Base-by-base conservation (phyloP, 345 rosid species). In the Citrus maxima region DNA sequence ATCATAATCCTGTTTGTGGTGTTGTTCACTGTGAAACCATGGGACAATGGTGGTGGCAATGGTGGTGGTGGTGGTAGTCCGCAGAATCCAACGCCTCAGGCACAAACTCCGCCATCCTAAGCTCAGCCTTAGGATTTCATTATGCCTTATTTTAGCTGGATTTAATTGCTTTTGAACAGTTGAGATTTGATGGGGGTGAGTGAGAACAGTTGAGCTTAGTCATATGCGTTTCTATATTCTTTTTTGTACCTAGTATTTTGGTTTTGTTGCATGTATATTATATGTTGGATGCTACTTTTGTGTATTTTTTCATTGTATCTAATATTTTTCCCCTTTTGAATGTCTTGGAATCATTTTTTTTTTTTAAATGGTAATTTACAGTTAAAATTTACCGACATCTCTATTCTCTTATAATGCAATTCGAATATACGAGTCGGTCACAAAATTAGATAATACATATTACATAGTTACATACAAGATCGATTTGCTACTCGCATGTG, bases 1-100 rank as follows among this genome's bases (percentile, higher is more conserved):
- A 77, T 91, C 40, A 89, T 96, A 78, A 80, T 93, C 75, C 30
- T 88, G 70, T 74, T 91, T 49, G 89, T 90, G 27, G 94, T 96
- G 65, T 86, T 94, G 10, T 59, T 80, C 80, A 74, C 88, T 28
- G 79, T 92, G 25, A 84, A 21, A 82, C 98, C 98, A 4, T 94
- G 97, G 97, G 56, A 91, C 18, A 78, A 63, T 59, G 81, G 77
- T 7, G 83, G 84, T 9, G 25, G 74, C 0, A 79, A 77, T 35
- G 71, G 58, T 63, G 81, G 76, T 3, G 63, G 46, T 4, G 19
- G 64, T 3, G 2, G 16, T 7, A 6, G n/a, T 19, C 0, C 16
- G n/a, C 3, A 58, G 19, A 1, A 24, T 19, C 10, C 27, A 2
- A 1, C 69, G 2, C 10, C 38, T 2, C 70, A 22, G 2, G 21